Conservation (phyloP, 2,329 filamentous ascomycete species). For the Cladosporium cucumerinum region DNA sequence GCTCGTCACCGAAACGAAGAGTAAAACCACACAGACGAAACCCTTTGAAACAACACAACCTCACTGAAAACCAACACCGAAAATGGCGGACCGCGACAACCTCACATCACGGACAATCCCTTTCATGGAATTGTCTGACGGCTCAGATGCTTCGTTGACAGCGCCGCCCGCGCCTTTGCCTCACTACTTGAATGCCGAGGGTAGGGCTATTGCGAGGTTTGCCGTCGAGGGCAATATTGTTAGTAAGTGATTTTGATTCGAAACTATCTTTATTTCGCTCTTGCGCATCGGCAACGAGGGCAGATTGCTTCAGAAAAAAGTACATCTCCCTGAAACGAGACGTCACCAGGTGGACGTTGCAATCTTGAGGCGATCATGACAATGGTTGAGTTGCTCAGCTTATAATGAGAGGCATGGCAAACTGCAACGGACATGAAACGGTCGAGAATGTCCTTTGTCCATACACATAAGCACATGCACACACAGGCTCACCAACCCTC, state of each 20-base stretch:
- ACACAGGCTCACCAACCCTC: conserved; percentile 13
- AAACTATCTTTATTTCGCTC: not conserved
- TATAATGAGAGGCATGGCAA: not conserved
- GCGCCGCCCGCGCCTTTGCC: conserved; percentile 46
- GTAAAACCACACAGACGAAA: not conserved
- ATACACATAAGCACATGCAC: not conserved
- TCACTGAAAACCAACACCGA: not conserved
- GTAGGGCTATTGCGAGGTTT: conserved; percentile 48
- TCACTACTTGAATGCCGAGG: conserved; percentile 40
- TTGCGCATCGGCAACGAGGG: not conserved
- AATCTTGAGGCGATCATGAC: not conserved
- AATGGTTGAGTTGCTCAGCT: not conserved
- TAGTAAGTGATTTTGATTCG: conserved; percentile 37
- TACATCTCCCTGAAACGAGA: not conserved
- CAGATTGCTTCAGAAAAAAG: not conserved
- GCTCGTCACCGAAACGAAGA: not conserved
- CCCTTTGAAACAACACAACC: not conserved
- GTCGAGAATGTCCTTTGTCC: not conserved
- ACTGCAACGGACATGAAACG: not conserved
- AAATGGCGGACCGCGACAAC: conserved; percentile 40
- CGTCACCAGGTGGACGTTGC: not conserved
- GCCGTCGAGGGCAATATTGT: conserved; percentile 53
- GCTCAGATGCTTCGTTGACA: conserved; percentile 40
- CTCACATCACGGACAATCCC: conserved; percentile 45
- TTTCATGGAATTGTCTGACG: conserved; percentile 50